Evolutionary conservation across 495 filamentous ascomycete genomes (phyloP), one percentile per base, ranked within the genome.

Genomic region (Xylaria bambusicola): DNA sequence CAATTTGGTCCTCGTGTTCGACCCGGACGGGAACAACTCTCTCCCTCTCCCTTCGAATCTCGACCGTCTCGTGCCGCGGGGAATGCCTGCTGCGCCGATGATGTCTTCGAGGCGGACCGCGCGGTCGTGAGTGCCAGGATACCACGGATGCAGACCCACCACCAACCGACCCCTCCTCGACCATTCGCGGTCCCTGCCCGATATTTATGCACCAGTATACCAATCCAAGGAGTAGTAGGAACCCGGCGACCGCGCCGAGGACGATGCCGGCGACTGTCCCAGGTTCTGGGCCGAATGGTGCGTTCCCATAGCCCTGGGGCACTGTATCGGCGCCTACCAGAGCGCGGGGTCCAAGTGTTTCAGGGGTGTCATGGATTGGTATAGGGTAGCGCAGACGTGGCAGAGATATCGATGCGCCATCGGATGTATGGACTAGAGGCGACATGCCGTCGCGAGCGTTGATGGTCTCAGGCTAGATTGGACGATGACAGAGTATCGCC

Each of bases 191-290:
- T 21, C 62, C 55, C 40, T 40, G 51, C 5, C 80, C 79, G n/a
- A 82, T 71, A 63, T 80, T 80, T 63, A 91, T 73, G 56, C 82
- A 84, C 21, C 82, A 82, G 73, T 88, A 93, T 65, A 95, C 70
- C 0, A 94, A 78, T 77, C 84, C 91, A 35, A 94, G 77, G 29
- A 93, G 54, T 2, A 97, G 77, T 15, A 93, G 66, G 75, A 96
- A 92, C 54, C 88, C 92, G n/a, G 77, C 83, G n/a, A 96, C 86
- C 47, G 83, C 81, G 62, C 92, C 92, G 31, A 97, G 82, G 23
- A 91, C 84, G 52, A 95, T 93, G 60, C 91, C 92, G 13, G 80
- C 91, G n/a, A 96, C 83, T 18, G 84, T 82, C 35, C 91, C 92
- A 0, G 92, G 80, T 4, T 77, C 21, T 0, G 88, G 90, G 10